Percentiles rank a stretch among this genome's conserved stretches.
phyloP scores from a whole-genome alignment of 2,329 filamentous ascomycete species.

The Akanthomyces lecanii region DNA sequence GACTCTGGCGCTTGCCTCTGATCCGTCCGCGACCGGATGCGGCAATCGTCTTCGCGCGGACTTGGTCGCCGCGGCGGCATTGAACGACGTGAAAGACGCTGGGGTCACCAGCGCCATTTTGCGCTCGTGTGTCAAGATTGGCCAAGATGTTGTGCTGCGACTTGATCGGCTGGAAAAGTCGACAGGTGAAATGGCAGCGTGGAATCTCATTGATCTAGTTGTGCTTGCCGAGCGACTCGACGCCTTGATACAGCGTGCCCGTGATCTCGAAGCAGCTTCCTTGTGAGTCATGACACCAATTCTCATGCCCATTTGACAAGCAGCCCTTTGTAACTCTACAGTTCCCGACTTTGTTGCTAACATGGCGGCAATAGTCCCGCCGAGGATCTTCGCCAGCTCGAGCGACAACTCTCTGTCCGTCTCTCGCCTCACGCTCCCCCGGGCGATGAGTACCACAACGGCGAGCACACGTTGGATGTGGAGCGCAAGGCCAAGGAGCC shows the following conservation, averaged over 20 bases:
- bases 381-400: neutral
- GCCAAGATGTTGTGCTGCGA: slow-evolving; percentile 24
- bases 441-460: slow-evolving; percentile 5
- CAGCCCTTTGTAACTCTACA: no score
- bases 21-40: neutral
- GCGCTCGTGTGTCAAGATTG: slow-evolving; percentile 24
- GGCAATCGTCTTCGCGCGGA: neutral
- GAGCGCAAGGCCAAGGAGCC: neutral
- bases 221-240: slow-evolving; percentile 9
- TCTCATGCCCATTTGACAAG: neutral
- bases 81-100: neutral
- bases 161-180: slow-evolving; percentile 13
- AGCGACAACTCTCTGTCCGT: neutral
- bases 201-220: neutral
- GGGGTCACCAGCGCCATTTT: slow-evolving; percentile 13
- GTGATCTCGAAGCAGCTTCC: neutral
- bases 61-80: neutral
- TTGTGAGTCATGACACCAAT: neutral
- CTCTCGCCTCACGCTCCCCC: neutral
- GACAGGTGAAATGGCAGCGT: neutral
- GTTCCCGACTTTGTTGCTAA: neutral
- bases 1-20: neutral
- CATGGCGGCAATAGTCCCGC: neutral
- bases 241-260: neutral
- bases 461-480: neutral